Evolutionary conservation across 2,329 filamentous ascomycete genomes (phyloP), one percentile per base, ranked within the genome.

Genomic region (Diaporthe vexans): DNA sequence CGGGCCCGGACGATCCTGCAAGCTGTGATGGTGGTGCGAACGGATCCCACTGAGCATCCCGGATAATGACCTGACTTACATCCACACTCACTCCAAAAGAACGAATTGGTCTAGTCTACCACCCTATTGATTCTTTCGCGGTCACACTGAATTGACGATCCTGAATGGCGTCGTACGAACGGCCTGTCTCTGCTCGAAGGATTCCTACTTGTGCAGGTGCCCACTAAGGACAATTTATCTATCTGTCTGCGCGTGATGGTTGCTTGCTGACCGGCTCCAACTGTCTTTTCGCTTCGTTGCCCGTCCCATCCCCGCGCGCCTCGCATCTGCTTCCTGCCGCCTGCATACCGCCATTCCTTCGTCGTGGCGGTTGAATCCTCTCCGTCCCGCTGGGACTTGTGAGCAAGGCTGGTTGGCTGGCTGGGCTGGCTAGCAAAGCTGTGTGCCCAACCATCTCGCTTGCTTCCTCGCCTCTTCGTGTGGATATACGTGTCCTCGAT

Each of bases 301-400:
- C n/a, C n/a, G 15, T 43, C 21, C 15, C 19, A 48, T 48, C 11
- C 2, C 21, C 29, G 19, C 46, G 11, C 29, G 11, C 43, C 63
- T 68, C 48, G 48, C 63, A 26, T 46, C 52, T 52, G 26, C 11
- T 52, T 37, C 43, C 46, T n/a, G 21, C 48, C 63, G 63, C 48
- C 48, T 68, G 63, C 63, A 68, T 68, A 68, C 63, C 63, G 63
- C 63, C 33, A 68, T 40, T 68, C 48, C 63, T 68, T 68, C 63
- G 63, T 9, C 48, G 48, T 52, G 29, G 29, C n/a, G 46, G 63
- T 17, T 51, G 63, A 48, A 68, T 68, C 63, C 63, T 68, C 63
- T 48, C 17, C 40, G 11, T 67, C 13, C 43, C 33, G 59, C 29
- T 65, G 37, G 43, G 59, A 29, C 61, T 51, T 10, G 37, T 24